Percentiles rank a stretch among this genome's conserved stretches.
These are phyloP conservation scores for Aureobasidium sp. DNA, from an alignment of 2,329 filamentous ascomycete species.

Conservation along the genomic window DNA sequence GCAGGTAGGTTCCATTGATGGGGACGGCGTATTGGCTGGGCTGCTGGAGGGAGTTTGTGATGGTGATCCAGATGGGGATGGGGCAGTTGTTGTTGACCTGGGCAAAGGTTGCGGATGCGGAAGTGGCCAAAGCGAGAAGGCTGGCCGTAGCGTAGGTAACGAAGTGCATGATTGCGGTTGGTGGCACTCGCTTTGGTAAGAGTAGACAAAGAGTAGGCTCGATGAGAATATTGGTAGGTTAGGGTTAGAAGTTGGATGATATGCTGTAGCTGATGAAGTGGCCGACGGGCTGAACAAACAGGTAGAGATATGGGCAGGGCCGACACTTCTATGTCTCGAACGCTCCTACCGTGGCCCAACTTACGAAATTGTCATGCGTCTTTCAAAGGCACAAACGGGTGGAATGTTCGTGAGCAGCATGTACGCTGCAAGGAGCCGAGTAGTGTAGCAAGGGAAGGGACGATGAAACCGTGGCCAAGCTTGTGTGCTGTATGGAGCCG, in stretches of 20 bases:
- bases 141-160: slow-evolving; percentile 13
- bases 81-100: slow-evolving; percentile 26
- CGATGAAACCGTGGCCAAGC: neutral
- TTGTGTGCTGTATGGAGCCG: neutral
- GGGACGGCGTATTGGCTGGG: slow-evolving; percentile 19
- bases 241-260: neutral
- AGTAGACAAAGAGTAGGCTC: neutral
- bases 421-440: slow-evolving; percentile 7
- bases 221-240: neutral
- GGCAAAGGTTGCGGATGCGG: slow-evolving; percentile 18
- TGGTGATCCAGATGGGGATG: slow-evolving; percentile 23
- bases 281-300: neutral
- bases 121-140: slow-evolving; percentile 18
- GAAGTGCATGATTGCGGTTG: slow-evolving; percentile 21
- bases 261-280: neutral
- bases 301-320: neutral
- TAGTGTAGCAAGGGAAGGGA: neutral
- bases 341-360: neutral
- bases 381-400: neutral
- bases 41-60: slow-evolving; percentile 21
- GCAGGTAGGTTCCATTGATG: slow-evolving; percentile 20
- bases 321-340: neutral
- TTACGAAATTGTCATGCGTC: neutral
- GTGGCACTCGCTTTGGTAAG: neutral
- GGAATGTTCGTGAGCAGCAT: neutral